A percentile compares a stretch with the other conserved stretches of the same genome.
These are phyloP conservation scores for Lyophyllum semitale DNA, from an alignment of 768 basidiomycete genomes.

Conservation along the genomic window DNA sequence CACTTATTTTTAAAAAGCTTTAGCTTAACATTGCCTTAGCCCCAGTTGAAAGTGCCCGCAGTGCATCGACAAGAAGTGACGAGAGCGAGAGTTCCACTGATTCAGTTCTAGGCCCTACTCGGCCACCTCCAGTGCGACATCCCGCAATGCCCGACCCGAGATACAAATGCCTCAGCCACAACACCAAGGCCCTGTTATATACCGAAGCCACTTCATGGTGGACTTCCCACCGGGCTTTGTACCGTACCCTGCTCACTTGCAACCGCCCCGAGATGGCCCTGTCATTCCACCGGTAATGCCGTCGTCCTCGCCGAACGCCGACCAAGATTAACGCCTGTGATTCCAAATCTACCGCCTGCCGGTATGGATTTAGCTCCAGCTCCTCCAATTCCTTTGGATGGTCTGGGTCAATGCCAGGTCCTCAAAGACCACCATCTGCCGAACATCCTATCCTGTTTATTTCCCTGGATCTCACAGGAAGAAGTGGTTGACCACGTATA, in stretches of 20 bases:
- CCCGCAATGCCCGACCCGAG: not conserved
- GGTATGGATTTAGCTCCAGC: slow-evolving; percentile 1
- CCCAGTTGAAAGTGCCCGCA: slow-evolving; percentile 14
- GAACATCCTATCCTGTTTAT: slow-evolving; percentile 15
- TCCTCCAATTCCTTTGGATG: slow-evolving; percentile 20
- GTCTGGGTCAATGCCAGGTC: slow-evolving; percentile 19
- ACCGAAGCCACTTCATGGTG: slow-evolving; percentile 15
- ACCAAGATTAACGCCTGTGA: slow-evolving; percentile 10
- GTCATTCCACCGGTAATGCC: slow-evolving; percentile 36
- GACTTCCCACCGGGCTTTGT: slow-evolving; percentile 17
- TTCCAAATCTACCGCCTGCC: slow-evolving; percentile 5
- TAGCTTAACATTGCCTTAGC: slow-evolving; percentile 9
- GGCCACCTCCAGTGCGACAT: not conserved
- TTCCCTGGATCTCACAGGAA: slow-evolving; percentile 4
- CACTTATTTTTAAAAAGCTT: not conserved
- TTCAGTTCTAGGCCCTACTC: slow-evolving; percentile 3
- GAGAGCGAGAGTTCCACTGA: slow-evolving; percentile 2
- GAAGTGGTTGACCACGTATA: slow-evolving; percentile 1
- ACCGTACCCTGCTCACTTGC: slow-evolving; percentile 11
- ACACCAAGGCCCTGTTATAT: slow-evolving; percentile 10
- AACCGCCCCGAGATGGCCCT: slow-evolving; percentile 13
- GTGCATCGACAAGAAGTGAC: slow-evolving; percentile 9
- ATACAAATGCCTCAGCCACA: slow-evolving; percentile 8
- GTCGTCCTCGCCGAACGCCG: not conserved
- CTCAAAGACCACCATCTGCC: slow-evolving; percentile 7